These are phyloP conservation scores for Akebia trifoliata DNA, from an alignment of 164 flowering plant species.

Conservation along the genomic window DNA sequence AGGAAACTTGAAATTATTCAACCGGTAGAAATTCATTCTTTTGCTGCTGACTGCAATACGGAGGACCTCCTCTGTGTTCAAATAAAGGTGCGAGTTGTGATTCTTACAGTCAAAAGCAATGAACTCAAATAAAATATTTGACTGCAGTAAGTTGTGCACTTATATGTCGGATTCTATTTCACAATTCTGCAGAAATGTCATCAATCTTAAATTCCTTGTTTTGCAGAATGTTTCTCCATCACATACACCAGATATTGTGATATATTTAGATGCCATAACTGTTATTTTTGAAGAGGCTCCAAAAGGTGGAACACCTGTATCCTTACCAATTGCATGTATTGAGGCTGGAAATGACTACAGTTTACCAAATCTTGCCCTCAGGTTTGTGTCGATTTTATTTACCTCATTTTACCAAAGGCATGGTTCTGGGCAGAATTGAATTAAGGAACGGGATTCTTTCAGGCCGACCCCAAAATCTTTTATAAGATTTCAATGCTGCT, in stretches of 20 bases:
- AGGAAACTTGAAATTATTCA: slow-evolving; percentile 86
- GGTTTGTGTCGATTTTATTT: slow-evolving; percentile 39
- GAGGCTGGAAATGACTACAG: slow-evolving; percentile 76
- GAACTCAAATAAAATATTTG: background rate
- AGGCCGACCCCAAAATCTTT: no score
- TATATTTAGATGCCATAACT: slow-evolving; percentile 81
- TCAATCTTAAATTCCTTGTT: slow-evolving; percentile 5
- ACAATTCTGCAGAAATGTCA: background rate
- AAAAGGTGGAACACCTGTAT: slow-evolving; percentile 58
- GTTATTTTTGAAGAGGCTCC: slow-evolving; percentile 86
- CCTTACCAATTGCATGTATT: slow-evolving; percentile 80
- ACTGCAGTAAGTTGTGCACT: background rate
- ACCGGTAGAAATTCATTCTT: slow-evolving; percentile 77
- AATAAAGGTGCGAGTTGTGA: slow-evolving; percentile 58
- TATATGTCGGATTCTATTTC: slow-evolving; percentile 1
- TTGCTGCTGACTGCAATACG: slow-evolving; percentile 87
- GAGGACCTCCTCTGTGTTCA: slow-evolving; percentile 94
- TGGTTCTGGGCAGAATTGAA: no score
- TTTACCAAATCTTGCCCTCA: slow-evolving; percentile 84
- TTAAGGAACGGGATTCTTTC: no score
- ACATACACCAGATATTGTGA: slow-evolving; percentile 69
- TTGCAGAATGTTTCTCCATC: slow-evolving; percentile 88
- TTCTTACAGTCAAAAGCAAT: background rate
- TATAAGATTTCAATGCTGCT: no score
- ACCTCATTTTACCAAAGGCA: background rate